Evolutionary conservation across 1,284 basidiomycete genomes (phyloP).

Genomic region (Chalciporus piperatoides): DNA sequence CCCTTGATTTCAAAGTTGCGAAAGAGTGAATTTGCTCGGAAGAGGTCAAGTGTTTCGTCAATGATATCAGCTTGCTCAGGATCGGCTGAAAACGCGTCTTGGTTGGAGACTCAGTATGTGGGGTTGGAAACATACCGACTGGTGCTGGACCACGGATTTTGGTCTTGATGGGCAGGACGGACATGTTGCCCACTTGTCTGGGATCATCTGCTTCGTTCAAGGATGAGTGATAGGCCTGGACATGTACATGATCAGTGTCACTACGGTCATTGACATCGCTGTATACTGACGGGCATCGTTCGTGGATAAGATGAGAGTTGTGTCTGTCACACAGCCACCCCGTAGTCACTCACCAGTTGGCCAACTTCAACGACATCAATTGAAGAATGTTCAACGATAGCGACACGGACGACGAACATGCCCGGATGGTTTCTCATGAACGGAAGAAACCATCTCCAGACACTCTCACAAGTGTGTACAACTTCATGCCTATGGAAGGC

Average conservation of each 20-base stretch:
- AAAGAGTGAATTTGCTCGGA: conserved; percentile 98
- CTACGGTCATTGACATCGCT: background rate
- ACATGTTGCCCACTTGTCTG: conserved; percentile 86
- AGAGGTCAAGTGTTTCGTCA: conserved; percentile 95
- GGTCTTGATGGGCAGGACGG: conserved; percentile 88
- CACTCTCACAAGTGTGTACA: conserved; percentile 61
- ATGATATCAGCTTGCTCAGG: conserved; percentile 83
- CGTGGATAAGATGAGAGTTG: background rate
- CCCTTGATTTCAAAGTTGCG: conserved; percentile 99
- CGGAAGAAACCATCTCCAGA: conserved; percentile 60
- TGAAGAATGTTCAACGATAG: conserved; percentile 35
- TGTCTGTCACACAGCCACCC: conserved; percentile 14
- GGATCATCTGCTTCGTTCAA: conserved; percentile 86
- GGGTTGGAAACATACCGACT: conserved; percentile 49
- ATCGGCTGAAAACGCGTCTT: conserved; percentile 53
- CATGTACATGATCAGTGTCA: conserved; percentile 1
- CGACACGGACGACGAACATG: conserved; percentile 43
- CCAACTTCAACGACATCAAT: background rate
- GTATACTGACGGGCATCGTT: conserved; percentile 29
- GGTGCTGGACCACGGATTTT: conserved; percentile 91
- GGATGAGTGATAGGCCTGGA: conserved; percentile 92
- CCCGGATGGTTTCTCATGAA: conserved; percentile 44
- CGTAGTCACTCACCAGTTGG: background rate
- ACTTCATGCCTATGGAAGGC: background rate
- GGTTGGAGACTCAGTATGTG: background rate